These are phyloP conservation scores for Isochrysis galbana DNA, from an alignment of 78 protist species.

Conservation along the genomic window DNA sequence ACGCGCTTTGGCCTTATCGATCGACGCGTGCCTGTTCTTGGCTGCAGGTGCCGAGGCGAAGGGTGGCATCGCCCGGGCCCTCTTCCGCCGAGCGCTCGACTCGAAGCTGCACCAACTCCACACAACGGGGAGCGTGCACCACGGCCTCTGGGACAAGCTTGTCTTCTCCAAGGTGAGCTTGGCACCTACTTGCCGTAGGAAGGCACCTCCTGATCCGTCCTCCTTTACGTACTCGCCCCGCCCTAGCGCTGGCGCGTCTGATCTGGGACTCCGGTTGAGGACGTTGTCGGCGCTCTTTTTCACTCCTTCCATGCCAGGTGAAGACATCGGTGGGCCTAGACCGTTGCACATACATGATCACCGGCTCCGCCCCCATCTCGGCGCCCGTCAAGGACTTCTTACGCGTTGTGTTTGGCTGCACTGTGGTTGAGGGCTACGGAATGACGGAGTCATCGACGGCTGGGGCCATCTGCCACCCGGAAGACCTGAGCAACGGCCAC, in stretches of 20 bases:
- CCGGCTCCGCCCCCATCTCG: conserved; percentile 91
- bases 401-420: conserved; percentile 38
- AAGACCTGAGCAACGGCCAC: background rate
- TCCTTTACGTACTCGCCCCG: no score
- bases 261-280: no score
- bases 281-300: no score
- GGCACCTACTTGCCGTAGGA: no score
- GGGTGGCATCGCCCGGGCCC: background rate
- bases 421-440: conserved; percentile 90
- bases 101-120: conserved; percentile 53
- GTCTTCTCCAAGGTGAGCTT: background rate
- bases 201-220: no score
- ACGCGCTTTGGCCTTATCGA: background rate
- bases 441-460: conserved; percentile 89
- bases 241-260: no score
- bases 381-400: conserved; percentile 60
- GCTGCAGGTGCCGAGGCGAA: conserved; percentile 33
- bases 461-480: conserved; percentile 30
- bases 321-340: background rate
- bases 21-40: background rate
- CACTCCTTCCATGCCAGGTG: no score
- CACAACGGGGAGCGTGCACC: background rate
- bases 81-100: conserved; percentile 65
- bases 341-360: conserved; percentile 43
- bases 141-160: conserved; percentile 68